Evolutionary conservation across 2,329 filamentous ascomycete species (phyloP).

Genomic region (Ophiocordyceps camponoti-leonardi): DNA sequence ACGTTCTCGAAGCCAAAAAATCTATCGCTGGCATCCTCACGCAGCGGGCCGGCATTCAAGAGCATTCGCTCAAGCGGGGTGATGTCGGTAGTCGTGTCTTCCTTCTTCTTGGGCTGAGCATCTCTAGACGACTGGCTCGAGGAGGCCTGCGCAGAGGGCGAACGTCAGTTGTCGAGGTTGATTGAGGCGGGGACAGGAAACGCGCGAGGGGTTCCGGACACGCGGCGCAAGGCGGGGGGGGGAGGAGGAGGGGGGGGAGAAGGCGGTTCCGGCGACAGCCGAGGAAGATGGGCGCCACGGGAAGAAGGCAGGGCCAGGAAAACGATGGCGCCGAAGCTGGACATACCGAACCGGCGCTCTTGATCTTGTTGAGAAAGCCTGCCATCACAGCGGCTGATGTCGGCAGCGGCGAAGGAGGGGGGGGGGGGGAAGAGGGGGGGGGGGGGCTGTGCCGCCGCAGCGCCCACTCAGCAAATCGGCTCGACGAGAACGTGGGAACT

Average conservation of each 20-base stretch:
- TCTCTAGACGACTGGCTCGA: slow-evolving; percentile 26
- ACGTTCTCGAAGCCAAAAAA: slow-evolving; percentile 98
- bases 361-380: slow-evolving; percentile 42
- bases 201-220: too few relatives aligned
- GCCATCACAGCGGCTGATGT: slow-evolving; percentile 24
- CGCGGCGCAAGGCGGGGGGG: background rate
- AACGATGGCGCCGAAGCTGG: background rate
- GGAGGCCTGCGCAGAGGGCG: slow-evolving; percentile 19
- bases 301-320: background rate
- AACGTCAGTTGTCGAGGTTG: slow-evolving; percentile 3
- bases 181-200: slow-evolving; percentile 3
- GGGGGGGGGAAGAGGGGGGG: slow-evolving; percentile 15
- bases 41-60: slow-evolving; percentile 60
- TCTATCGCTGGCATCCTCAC: slow-evolving; percentile 84
- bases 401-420: slow-evolving; percentile 6
- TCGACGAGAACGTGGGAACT: slow-evolving; percentile 7
- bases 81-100: slow-evolving; percentile 37
- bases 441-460: slow-evolving; percentile 12
- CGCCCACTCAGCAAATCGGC: slow-evolving; percentile 14
- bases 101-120: slow-evolving; percentile 34
- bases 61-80: slow-evolving; percentile 60
- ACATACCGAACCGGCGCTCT: slow-evolving; percentile 36
- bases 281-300: background rate
- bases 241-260: background rate
- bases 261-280: too few relatives aligned